A percentile compares a stretch with the other conserved stretches of the same genome.
These are phyloP conservation scores for Taiozyma sp. DNA, from an alignment of 1,139 yeast genomes.

Conservation along the genomic window DNA sequence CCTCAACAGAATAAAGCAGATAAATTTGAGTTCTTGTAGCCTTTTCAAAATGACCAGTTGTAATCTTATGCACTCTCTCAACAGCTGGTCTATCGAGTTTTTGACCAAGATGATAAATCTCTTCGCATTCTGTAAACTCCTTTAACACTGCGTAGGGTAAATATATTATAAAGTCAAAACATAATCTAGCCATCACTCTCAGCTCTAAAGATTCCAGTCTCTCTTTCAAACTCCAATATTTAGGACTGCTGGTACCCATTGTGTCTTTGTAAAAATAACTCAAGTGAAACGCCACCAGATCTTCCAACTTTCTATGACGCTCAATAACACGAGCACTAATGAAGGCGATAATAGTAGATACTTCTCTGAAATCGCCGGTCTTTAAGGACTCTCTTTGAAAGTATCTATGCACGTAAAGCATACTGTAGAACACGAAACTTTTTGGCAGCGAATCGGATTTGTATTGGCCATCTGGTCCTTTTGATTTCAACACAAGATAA, in stretches of 20 bases:
- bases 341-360: conserved; percentile 10
- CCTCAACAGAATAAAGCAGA: background rate
- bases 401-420: conserved; percentile 16
- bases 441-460: background rate
- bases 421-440: conserved; percentile 9
- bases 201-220: conserved; percentile 11
- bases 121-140: background rate
- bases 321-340: conserved; percentile 19
- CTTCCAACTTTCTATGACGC: conserved; percentile 9
- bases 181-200: conserved; percentile 17
- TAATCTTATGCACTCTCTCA: background rate
- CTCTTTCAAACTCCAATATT: conserved; percentile 14
- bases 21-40: conserved; percentile 2
- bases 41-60: background rate
- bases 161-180: conserved; percentile 17
- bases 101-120: background rate
- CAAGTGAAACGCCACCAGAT: conserved; percentile 3
- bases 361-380: background rate
- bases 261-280: background rate
- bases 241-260: background rate
- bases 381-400: conserved; percentile 13
- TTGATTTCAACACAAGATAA: background rate
- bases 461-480: background rate
- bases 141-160: conserved; percentile 9
- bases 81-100: background rate